Base-by-base conservation (phyloP, 345 rosid species). In the Carallia brachiata region DNA sequence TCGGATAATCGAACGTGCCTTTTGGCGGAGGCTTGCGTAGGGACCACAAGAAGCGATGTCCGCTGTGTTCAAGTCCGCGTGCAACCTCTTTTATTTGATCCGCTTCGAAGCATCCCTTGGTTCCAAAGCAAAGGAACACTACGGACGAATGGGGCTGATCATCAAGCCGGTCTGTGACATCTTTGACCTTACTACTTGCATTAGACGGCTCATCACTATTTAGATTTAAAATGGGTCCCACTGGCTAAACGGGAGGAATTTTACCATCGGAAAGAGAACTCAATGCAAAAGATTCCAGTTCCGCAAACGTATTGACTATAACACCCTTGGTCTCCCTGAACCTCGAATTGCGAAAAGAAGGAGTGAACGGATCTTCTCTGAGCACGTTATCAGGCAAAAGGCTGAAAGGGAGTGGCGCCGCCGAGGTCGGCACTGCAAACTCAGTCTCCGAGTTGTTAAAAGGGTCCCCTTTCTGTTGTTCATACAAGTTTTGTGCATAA, bases 341-440 rank as follows among this genome's bases (percentile, higher is more conserved):
- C 67, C 52, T 40, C 3, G 63, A n/a, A n/a, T 39, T 50, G 30
- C 0, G 0, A 23, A 23, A 23, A n/a, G 65, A 0, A 3, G 3
- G 0, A 13, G 7, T 9, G 2, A 16, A 6, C 53, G 37, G 58
- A 0, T 64, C 70, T 31, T 71, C 65, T 30, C 1, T 0, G 6
- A 76, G 28, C 23, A 73, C 0, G 1, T 9, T 52, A 0, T 34
- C 18, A 13, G 91, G 88, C 59, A 85, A 18, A 30, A 72, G 67
- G 17, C 69, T 81, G 5, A 75, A 75, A 6, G 86, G 89, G 15
- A 84, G 19, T 1, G 84, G 84, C 54, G 76, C 77, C 17, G 27
- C 59, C n/a, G 76, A 65, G 63, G 57, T 55, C 9, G 88, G 86
- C 12, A 85, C 13, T 3, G n/a, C 69, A 32, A 79, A 32, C 75